A percentile compares a stretch with the other conserved stretches of the same genome.
phyloP scores from a whole-genome alignment of 2,329 filamentous ascomycete species.

The Monosporascus sp. region DNA sequence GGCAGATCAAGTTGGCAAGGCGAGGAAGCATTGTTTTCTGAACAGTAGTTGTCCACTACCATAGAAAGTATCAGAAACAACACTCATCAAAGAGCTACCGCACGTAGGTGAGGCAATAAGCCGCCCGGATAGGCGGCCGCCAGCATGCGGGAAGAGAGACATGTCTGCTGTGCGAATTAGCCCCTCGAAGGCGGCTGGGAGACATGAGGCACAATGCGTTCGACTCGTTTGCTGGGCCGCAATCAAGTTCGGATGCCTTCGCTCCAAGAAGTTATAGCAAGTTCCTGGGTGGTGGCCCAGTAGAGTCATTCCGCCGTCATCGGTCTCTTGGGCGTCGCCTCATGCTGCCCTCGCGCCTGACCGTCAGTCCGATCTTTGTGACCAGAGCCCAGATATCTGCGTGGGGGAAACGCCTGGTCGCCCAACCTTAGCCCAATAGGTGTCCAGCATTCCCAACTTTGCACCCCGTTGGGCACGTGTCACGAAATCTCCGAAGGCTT shows the following conservation, averaged over 20 bases:
- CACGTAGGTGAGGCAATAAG: neutral
- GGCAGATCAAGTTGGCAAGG: neutral
- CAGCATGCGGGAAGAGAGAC: neutral
- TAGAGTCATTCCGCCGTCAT: no score
- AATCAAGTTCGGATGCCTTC: neutral
- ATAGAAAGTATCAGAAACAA: neutral
- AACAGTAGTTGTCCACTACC: neutral
- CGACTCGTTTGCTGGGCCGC: neutral
- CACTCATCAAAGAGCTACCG: neutral
- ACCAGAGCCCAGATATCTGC: neutral
- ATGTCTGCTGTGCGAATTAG: neutral
- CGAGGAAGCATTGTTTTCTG: neutral
- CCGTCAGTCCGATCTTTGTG: neutral
- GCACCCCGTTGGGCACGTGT: constrained; percentile 12
- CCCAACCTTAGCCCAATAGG: constrained; percentile 2
- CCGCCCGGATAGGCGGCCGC: neutral
- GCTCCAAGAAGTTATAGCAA: no score
- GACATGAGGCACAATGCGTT: neutral
- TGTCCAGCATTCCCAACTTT: constrained; percentile 8
- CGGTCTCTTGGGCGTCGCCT: no score
- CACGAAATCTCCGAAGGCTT: constrained; percentile 25
- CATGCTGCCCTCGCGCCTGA: neutral
- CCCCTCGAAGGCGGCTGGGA: neutral
- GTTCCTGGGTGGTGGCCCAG: no score
- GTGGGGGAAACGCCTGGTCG: neutral